Base-by-base conservation (phyloP, 495 filamentous ascomycete genomes). In the Evansstolkia leycettana region DNA sequence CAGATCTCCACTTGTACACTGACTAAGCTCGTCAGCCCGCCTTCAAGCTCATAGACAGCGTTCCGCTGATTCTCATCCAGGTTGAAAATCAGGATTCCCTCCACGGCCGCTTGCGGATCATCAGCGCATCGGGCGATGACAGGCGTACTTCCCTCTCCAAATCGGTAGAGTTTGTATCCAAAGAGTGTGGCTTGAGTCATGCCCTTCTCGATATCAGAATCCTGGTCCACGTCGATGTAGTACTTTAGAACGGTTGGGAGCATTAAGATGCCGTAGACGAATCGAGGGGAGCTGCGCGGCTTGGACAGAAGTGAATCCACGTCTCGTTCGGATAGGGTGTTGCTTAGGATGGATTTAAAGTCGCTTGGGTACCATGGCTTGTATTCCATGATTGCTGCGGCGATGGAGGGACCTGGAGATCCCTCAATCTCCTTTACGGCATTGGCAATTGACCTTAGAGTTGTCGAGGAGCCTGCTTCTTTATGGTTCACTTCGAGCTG, bases 191-290 rank as follows among this genome's bases (percentile, higher is more conserved):
- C 55, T 2, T 31, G 48, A 1, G 41, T 50, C 52, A 58, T 58
- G 32, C 34, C 31, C 12, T 33, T 17, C 6, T 38, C 25, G 32
- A 58, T 42, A 10, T 35, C 8, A 19, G 14, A 17, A 15, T 19
- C 5, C 33, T 51, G 50, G 11, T 38, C 38, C 5, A 37, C 14
- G 24, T 41, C 40, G 33, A 48, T 35, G 25, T 40, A 36, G 23
- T 51, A 49, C 26, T 52, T 54, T 10, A 58, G 38, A 7, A 47
- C 46, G 6, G 51, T 52, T 3, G 54, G 54, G 11, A 58, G 47
- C 51, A 52, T 55, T 5, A 52, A 29, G 0, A 34, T 36, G 7
- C 47, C 54, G 28, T 51, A 53, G 25, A 55, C 40, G 39, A 55
- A 55, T 12, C 46, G 38, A 9, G 49, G 46, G 4, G 42, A 32